Evolutionary conservation across 1,139 yeast genomes (phyloP).

Genomic region (Wickerhamiella infanticola): DNA sequence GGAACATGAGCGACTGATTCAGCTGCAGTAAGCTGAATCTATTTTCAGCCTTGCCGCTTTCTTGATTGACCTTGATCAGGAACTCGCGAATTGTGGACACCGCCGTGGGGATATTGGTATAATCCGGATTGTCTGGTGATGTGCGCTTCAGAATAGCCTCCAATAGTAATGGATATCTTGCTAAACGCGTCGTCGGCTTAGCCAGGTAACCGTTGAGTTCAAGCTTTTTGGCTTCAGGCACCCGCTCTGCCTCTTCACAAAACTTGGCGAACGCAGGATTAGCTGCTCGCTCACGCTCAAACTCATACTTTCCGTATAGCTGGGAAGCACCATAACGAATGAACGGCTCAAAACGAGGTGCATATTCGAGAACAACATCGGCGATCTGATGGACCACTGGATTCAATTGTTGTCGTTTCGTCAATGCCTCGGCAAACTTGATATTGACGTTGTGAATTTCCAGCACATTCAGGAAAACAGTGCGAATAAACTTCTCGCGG

Average conservation of each 20-base stretch:
- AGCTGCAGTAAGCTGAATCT: slow-evolving; percentile 78
- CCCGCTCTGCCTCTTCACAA: slow-evolving; percentile 77
- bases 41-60: slow-evolving; percentile 90
- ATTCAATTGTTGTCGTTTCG: slow-evolving; percentile 74
- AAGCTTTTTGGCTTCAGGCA: slow-evolving; percentile 79
- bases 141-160: slow-evolving; percentile 77
- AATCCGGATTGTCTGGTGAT: slow-evolving; percentile 57
- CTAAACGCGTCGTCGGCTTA: slow-evolving; percentile 92
- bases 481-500: slow-evolving; percentile 76
- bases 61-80: slow-evolving; percentile 67
- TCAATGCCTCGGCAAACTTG: slow-evolving; percentile 73
- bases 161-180: slow-evolving; percentile 75
- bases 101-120: slow-evolving; percentile 54
- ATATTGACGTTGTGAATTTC: slow-evolving; percentile 77
- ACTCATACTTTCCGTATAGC: slow-evolving; percentile 88
- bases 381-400: slow-evolving; percentile 80
- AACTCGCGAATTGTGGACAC: slow-evolving; percentile 62
- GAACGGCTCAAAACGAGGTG: slow-evolving; percentile 82
- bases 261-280: slow-evolving; percentile 84
- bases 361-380: slow-evolving; percentile 70
- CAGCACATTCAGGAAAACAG: slow-evolving; percentile 80
- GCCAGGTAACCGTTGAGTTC: slow-evolving; percentile 88
- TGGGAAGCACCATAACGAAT: slow-evolving; percentile 91
- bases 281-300: slow-evolving; percentile 83
- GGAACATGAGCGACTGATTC: slow-evolving; percentile 56